A percentile compares a stretch with the other conserved stretches of the same genome.
Evolutionary conservation across 495 filamentous ascomycete species (phyloP).

Genomic region (Aspergillus kassunensis): DNA sequence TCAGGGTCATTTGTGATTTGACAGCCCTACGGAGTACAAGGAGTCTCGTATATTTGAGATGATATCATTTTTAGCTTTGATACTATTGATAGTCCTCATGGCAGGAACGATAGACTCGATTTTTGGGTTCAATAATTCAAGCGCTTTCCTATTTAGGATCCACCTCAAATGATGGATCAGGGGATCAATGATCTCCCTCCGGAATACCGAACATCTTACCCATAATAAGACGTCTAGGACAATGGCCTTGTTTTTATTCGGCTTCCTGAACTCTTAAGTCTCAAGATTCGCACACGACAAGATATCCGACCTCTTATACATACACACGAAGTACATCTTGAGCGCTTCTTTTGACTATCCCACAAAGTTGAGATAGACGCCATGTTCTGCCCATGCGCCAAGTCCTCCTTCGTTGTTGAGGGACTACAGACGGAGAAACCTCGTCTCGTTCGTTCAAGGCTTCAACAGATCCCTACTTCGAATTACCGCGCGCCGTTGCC

Average conservation of each 20-base stretch:
- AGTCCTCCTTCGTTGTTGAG: constrained; percentile 12
- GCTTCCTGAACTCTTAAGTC: too few relatives aligned
- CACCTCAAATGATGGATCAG: neutral
- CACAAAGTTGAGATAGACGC: neutral
- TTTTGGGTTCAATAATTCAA: constrained; percentile 3
- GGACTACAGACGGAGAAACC: constrained; percentile 12
- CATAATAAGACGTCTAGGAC: neutral
- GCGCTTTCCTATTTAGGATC: constrained; percentile 1
- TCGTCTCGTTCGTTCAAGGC: constrained; percentile 11
- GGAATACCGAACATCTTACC: too few relatives aligned
- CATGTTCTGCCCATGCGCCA: constrained; percentile 14
- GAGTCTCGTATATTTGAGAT: neutral
- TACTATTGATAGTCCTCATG: neutral
- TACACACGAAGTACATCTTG: too few relatives aligned
- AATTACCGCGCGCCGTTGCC: constrained; percentile 10
- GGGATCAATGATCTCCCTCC: too few relatives aligned
- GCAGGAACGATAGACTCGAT: constrained; percentile 4
- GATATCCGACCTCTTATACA: too few relatives aligned
- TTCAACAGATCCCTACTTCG: neutral
- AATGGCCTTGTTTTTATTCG: neutral
- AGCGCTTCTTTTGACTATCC: neutral
- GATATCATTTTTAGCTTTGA: neutral
- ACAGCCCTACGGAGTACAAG: neutral
- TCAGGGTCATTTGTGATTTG: neutral
- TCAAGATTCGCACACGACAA: neutral